Conservation (phyloP, 1,284 basidiomycete genomes). For the Cutaneotrichosporon arboriforme region DNA sequence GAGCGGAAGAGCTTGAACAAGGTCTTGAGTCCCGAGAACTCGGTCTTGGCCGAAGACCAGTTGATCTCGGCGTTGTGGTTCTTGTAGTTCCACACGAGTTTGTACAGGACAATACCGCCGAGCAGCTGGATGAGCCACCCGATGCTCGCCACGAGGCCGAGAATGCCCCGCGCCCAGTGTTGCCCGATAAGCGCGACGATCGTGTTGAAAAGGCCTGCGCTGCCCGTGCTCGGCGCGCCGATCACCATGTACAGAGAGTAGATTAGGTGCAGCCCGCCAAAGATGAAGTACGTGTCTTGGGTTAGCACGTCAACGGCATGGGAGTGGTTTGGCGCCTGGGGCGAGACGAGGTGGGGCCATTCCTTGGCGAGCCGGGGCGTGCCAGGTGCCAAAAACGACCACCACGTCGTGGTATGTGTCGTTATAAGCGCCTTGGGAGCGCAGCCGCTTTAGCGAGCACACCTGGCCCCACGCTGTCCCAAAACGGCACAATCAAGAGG, state of each 20-base stretch:
- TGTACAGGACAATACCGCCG: conserved; percentile 45
- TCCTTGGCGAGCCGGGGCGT: no score
- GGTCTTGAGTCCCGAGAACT: conserved; percentile 17
- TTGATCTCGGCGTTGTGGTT: conserved; percentile 46
- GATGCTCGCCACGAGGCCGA: conserved; percentile 71
- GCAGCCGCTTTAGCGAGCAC: no score
- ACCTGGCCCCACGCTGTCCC: background rate
- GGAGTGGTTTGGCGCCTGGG: background rate
- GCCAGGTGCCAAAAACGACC: no score
- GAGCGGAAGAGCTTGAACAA: conserved; percentile 19
- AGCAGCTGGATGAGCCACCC: conserved; percentile 78
- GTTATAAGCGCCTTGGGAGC: no score
- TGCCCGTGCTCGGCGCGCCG: conserved; percentile 81
- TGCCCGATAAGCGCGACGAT: conserved; percentile 63
- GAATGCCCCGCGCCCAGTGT: conserved; percentile 64
- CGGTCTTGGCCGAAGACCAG: conserved; percentile 22
- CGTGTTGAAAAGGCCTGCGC: conserved; percentile 90
- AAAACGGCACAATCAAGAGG: background rate
- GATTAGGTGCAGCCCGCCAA: conserved; percentile 84
- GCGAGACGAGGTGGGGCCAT: no score
- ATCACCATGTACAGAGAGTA: conserved; percentile 84
- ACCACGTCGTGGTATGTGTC: no score
- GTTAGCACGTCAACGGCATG: conserved; percentile 7
- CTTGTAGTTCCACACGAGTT: conserved; percentile 48
- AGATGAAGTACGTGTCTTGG: conserved; percentile 88